These are phyloP conservation scores for Aspergillus viridinutans DNA, from an alignment of 2,329 filamentous ascomycete genomes.

Conservation along the genomic window DNA sequence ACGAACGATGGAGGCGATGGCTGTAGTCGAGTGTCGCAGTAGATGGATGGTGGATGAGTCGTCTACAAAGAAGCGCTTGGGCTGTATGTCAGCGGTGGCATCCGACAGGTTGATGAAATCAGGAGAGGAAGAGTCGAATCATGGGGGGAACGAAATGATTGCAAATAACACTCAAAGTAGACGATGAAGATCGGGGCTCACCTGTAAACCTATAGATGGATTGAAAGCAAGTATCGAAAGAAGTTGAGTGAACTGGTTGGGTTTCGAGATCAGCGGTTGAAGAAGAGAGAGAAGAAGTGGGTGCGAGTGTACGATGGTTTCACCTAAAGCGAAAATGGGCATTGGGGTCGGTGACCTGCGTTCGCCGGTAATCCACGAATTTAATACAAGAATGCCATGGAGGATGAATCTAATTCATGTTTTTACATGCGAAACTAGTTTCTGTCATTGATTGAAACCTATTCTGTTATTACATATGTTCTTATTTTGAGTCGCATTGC, in stretches of 20 bases:
- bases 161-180: neutral
- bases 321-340: conserved; percentile 36
- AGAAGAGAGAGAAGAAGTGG: conserved; percentile 13
- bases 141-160: neutral
- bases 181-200: conserved; percentile 1
- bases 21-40: conserved; percentile 16
- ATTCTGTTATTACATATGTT: neutral
- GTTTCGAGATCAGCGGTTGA: conserved; percentile 10
- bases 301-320: conserved; percentile 32
- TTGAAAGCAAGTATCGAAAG: conserved; percentile 2
- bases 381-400: neutral
- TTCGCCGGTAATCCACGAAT: conserved; percentile 1
- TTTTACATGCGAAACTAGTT: neutral
- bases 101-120: conserved; percentile 16
- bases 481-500: conserved; percentile 5
- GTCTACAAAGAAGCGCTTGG: conserved; percentile 33
- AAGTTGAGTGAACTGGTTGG: conserved; percentile 8
- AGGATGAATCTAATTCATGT: neutral
- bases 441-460: neutral
- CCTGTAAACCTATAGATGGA: conserved; percentile 5
- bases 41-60: conserved; percentile 24
- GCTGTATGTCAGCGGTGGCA: conserved; percentile 37
- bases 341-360: conserved; percentile 15
- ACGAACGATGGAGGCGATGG: conserved; percentile 20
- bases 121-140: conserved; percentile 10